Base-by-base conservation (phyloP, 495 filamentous ascomycete species). In the Lophiostoma macrostomum region DNA sequence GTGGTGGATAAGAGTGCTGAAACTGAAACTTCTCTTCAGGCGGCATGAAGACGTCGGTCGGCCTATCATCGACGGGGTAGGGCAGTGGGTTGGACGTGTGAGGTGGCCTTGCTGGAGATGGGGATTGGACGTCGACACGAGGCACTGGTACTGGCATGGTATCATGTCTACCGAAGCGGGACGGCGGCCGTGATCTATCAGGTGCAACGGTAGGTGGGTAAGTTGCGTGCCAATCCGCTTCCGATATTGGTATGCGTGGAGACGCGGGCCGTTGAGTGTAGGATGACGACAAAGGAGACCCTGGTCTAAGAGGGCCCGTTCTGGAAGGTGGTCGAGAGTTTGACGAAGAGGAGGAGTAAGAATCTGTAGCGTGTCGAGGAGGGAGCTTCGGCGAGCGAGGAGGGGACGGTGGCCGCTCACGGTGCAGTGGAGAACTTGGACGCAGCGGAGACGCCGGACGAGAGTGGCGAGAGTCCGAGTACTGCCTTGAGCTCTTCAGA, bases 61-160 rank as follows among this genome's bases (percentile, higher is more conserved):
- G 18, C 28, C 42, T 52, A 16, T 63, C 55, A 49, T 64, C 60
- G 5, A 59, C 41, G 2, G 60, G 60, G 50, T 64, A 64, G 12
- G 60, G 60, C 5, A 60, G 38, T 12, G 56, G 27, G 30, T 22
- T 50, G 7, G 10, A 31, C 1, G 39, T 16, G 13, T 49, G 56
- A 5, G 39, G 44, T 16, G 50, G 46, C 39, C 60, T 49, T 34
- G 36, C 52, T 32, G 50, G 60, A 16, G 60, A 58, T 1, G 60
- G 60, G 16, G 40, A 50, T 27, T 56, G 60, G 6, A 64, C 47
- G 25, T 50, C 56, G 27, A 64, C 57, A 4, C 55, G 50, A 18
- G 60, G 60, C n/a, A 31, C 36, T 2, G 55, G 50, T 14, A 60
- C 29, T 14, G 60, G 54, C 41, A 62, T 43, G 30, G 24, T 57